These are phyloP conservation scores for Boletellus emodensis DNA, from an alignment of 768 basidiomycete species.

Conservation along the genomic window DNA sequence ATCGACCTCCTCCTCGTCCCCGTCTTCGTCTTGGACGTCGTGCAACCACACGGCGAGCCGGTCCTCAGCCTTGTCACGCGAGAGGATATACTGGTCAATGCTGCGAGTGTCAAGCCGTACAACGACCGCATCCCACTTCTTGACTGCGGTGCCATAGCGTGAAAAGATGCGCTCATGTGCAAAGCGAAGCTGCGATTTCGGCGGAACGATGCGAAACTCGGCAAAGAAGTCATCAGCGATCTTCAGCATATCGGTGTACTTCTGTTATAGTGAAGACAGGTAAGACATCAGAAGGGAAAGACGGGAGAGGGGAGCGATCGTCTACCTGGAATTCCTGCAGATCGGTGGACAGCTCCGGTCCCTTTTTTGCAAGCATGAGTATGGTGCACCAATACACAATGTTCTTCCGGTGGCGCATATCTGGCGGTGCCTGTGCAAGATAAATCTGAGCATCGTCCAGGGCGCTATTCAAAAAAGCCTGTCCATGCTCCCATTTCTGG, in stretches of 20 bases:
- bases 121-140: conserved; percentile 47
- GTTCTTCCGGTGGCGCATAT: conserved; percentile 55
- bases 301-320: neutral
- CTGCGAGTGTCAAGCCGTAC: conserved; percentile 30
- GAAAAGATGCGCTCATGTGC: conserved; percentile 47
- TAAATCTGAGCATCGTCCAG: conserved; percentile 56
- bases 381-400: conserved; percentile 55
- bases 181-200: conserved; percentile 49
- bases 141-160: conserved; percentile 40
- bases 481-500: conserved; percentile 48
- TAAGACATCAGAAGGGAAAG: neutral
- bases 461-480: conserved; percentile 52
- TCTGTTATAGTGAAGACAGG: conserved; percentile 22
- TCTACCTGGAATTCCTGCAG: conserved; percentile 49
- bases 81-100: conserved; percentile 22
- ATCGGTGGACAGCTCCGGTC: conserved; percentile 44
- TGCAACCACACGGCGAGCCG: conserved; percentile 55
- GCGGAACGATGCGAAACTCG: conserved; percentile 41
- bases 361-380: conserved; percentile 45
- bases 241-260: conserved; percentile 37
- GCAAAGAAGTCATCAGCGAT: conserved; percentile 49
- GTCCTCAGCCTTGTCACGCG: conserved; percentile 44
- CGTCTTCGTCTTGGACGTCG: too few relatives aligned
- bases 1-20: conserved; percentile 21
- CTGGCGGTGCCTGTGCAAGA: conserved; percentile 52